A percentile compares a stretch with the other conserved stretches of the same genome.
Evolutionary conservation across 768 basidiomycete genomes (phyloP).

Genomic region (Auricularia sp.): DNA sequence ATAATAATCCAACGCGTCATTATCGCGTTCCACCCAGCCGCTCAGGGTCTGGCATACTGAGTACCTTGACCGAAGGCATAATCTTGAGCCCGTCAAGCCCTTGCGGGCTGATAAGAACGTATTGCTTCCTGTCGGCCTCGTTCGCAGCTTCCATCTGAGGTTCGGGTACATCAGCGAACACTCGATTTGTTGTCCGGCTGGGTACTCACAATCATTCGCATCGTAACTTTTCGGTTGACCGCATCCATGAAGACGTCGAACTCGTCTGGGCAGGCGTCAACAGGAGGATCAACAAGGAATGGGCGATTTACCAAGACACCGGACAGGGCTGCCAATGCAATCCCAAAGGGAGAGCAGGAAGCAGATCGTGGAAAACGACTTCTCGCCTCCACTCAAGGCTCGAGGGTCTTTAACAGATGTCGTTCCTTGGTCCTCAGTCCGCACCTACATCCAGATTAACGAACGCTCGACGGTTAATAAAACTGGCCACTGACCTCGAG

Average conservation of each 20-base stretch:
- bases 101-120: conserved; percentile 90
- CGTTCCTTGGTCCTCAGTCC: background rate
- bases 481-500: conserved; percentile 21
- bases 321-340: conserved; percentile 83
- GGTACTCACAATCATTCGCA: conserved; percentile 79
- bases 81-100: conserved; percentile 68
- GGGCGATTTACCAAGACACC: conserved; percentile 63
- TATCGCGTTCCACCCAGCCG: background rate
- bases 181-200: too few species aligned
- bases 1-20: background rate
- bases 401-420: conserved; percentile 55
- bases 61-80: conserved; percentile 59
- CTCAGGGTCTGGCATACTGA: conserved; percentile 41
- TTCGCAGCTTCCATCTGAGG: conserved; percentile 80
- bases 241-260: conserved; percentile 99
- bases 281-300: background rate
- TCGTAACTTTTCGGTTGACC: conserved; percentile 84
- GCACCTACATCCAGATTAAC: background rate
- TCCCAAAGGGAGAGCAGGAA: conserved; percentile 93
- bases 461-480: background rate
- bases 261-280: conserved; percentile 48
- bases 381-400: conserved; percentile 86
- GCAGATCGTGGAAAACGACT: conserved; percentile 94
- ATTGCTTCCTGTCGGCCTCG: conserved; percentile 79
- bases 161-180: conserved; percentile 4